Evolutionary conservation across 2,329 filamentous ascomycete genomes (phyloP).

Genomic region (Pseudogymnoascus sp.): DNA sequence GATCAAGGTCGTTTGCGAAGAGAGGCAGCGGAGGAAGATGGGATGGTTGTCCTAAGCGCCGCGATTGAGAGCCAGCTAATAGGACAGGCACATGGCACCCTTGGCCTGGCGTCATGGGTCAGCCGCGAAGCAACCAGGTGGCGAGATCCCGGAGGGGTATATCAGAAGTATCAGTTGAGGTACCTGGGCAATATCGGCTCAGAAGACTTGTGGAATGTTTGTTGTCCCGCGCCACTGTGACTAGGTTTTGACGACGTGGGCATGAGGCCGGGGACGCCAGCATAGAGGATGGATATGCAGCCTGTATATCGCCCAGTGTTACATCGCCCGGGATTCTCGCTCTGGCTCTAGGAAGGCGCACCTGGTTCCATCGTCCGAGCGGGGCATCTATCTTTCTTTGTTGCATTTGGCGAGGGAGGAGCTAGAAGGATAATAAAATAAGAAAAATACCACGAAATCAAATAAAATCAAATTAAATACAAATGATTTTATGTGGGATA

Average conservation of each 20-base stretch:
- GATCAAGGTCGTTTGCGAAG: not conserved
- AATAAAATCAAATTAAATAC: not conserved
- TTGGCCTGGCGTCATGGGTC: slow-evolving; percentile 3
- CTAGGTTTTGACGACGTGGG: not conserved
- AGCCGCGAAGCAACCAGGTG: not conserved
- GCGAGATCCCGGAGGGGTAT: not conserved
- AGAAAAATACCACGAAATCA: not conserved
- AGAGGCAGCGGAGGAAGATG: not conserved
- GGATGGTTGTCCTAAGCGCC: not conserved
- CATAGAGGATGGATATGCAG: not conserved
- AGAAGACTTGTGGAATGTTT: slow-evolving; percentile 4
- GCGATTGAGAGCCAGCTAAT: not conserved
- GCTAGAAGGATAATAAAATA: not conserved
- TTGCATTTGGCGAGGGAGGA: not conserved
- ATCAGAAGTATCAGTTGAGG: not conserved
- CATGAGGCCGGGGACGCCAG: not conserved
- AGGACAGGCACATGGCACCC: slow-evolving; percentile 1
- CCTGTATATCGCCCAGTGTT: not conserved
- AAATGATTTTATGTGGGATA: slow-evolving; percentile 1
- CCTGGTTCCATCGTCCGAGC: not conserved
- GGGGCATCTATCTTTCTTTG: not conserved
- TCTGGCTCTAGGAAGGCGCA: not conserved
- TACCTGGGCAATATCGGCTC: slow-evolving; percentile 3
- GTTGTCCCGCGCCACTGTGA: not conserved
- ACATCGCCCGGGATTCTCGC: not conserved